Evolutionary conservation across 2,329 filamentous ascomycete species (phyloP), one percentile per base, ranked within the genome.

Genomic region (Penicillium oxalicum): DNA sequence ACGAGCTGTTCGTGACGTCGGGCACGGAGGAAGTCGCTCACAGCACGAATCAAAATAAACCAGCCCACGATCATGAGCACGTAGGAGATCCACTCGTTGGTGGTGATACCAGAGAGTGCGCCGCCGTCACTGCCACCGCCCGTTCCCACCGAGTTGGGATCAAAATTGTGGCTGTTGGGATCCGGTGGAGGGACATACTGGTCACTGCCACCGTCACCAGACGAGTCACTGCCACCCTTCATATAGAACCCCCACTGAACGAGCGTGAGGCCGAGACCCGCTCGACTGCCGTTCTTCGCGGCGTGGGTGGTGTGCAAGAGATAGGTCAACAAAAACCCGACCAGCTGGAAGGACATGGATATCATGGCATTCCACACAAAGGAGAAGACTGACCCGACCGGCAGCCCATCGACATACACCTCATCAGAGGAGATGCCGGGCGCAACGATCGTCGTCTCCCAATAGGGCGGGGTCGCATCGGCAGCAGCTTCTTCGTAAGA

Each of bases 401-500:
- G 90, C 64, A 98, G 85, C 61, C 93, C 93, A 66, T 98, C 93
- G 49, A 98, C 87, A 64, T 93, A 98, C 41, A 98, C 91, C 69
- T 98, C 93, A 65, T 97, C 91, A 35, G 84, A 82, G n/a, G 87
- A 87, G 56, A 93, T 82, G 47, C 91, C 93, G 0, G 93, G 93
- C 0, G 91, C 91, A 44, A 98, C 80, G 56, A 98, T 96, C 0
- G 93, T 97, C 5, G 93, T 98, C 75, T 98, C 93, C 93, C 93
- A 98, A 71, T 98, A 98, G 0, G 93, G 93, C 1, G 93, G 93
- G 41, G 93, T 93, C 25, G 90, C 87, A 69, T 98, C 93, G 37
- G 91, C 91, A 3, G 93, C 93, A 12, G 93, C 93, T 81, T 97
- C 91, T 77, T 98, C 93, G 69, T 98, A 98, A 33, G 91, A 91